These are phyloP conservation scores for Diddensiella transvaalensis DNA, from an alignment of 805 yeast species.

Conservation along the genomic window DNA sequence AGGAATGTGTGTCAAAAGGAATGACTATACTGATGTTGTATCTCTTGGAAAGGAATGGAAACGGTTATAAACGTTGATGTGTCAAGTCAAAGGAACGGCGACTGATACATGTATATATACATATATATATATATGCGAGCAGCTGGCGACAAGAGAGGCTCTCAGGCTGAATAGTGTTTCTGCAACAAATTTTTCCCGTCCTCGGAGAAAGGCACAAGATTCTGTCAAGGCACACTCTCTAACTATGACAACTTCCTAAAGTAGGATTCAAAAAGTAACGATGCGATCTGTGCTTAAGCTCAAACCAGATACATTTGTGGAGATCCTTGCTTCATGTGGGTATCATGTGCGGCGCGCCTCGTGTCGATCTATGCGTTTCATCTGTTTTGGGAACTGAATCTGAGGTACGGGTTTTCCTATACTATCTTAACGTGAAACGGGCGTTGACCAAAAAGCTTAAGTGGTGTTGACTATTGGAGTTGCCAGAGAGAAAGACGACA, in stretches of 20 bases:
- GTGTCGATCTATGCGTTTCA: not conserved
- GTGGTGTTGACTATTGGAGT: too few relatives aligned
- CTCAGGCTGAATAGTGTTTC: not conserved
- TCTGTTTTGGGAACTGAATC: not conserved
- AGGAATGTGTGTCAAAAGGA: not conserved
- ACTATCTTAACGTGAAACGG: too few relatives aligned
- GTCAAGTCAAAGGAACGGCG: too few relatives aligned
- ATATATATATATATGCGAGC: too few relatives aligned
- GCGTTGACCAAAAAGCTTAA: not conserved
- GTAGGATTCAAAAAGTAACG: not conserved
- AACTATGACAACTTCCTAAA: not conserved
- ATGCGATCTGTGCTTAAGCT: not conserved
- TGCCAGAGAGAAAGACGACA: too few relatives aligned
- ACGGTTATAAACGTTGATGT: too few relatives aligned
- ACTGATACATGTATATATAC: too few relatives aligned
- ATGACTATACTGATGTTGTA: not conserved
- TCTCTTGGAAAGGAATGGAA: too few relatives aligned
- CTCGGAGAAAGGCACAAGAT: too few relatives aligned
- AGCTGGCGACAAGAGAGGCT: too few relatives aligned
- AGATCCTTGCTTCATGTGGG: not conserved
- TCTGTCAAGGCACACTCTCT: too few relatives aligned
- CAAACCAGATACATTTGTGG: too few relatives aligned
- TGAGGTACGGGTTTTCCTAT: constrained; percentile 1
- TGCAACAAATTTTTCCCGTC: not conserved
- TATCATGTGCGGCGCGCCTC: not conserved